Percentiles rank a stretch among this genome's conserved stretches.
phyloP scores from a whole-genome alignment of 306 rosid genomes.

The Trifolium subterraneum region DNA sequence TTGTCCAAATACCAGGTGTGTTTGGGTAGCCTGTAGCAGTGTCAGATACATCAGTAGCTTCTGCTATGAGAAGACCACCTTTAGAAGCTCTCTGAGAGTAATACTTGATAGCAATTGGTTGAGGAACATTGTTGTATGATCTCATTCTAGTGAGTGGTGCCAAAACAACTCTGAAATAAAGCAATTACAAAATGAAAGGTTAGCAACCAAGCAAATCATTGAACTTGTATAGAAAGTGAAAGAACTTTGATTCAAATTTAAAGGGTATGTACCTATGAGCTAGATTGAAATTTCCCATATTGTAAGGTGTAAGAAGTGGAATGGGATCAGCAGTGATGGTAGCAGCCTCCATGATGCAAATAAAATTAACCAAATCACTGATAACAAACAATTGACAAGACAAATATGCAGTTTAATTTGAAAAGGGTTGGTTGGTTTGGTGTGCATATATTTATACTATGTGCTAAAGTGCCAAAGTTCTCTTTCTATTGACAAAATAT shows the following conservation, averaged over 20 bases:
- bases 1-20: constrained; percentile 57
- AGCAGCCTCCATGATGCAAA: constrained; percentile 14
- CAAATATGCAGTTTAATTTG: too few species aligned
- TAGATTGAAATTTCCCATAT: constrained; percentile 38
- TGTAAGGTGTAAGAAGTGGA: constrained; percentile 46
- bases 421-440: too few species aligned
- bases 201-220: too few species aligned
- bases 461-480: too few species aligned
- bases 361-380: too few species aligned
- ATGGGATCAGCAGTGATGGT: neutral
- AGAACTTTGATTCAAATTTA: too few species aligned
- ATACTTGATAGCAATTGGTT: neutral
- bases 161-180: constrained; percentile 29
- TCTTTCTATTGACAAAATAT: too few species aligned
- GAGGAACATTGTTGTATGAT: constrained; percentile 34
- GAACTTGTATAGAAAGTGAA: neutral
- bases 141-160: constrained; percentile 17
- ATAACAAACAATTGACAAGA: too few species aligned
- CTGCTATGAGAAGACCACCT: constrained; percentile 25
- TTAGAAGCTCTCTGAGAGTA: constrained; percentile 30
- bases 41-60: constrained; percentile 42
- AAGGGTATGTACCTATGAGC: constrained; percentile 34
- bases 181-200: neutral
- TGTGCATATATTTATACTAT: too few species aligned
- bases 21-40: constrained; percentile 53